Evolutionary conservation across 1,139 yeast genomes (phyloP).

Genomic region (Pichiaceae sp.): DNA sequence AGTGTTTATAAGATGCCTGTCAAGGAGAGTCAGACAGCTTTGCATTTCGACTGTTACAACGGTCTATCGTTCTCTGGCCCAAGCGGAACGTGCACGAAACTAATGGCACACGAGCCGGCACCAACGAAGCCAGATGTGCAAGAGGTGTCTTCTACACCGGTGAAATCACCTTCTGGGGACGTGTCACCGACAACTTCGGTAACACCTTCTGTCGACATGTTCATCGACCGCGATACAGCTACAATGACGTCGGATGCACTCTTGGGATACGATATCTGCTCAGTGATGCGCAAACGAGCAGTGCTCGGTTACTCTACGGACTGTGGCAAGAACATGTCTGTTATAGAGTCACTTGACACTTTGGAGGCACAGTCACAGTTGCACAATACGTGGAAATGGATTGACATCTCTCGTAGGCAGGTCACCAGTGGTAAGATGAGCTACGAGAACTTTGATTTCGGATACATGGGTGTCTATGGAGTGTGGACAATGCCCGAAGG

Average conservation of each 20-base stretch:
- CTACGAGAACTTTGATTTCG: slow-evolving; percentile 64
- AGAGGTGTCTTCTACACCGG: slow-evolving; percentile 1
- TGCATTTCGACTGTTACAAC: slow-evolving; percentile 63
- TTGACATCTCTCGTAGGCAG: slow-evolving; percentile 61
- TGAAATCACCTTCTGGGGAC: neutral
- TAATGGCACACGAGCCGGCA: slow-evolving; percentile 20
- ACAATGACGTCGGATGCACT: slow-evolving; percentile 17
- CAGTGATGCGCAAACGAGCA: slow-evolving; percentile 64
- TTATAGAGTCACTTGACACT: slow-evolving; percentile 46
- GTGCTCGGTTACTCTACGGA: slow-evolving; percentile 65
- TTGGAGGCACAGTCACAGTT: slow-evolving; percentile 53
- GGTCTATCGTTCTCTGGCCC: slow-evolving; percentile 64
- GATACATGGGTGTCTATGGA: slow-evolving; percentile 82
- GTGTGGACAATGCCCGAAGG: slow-evolving; percentile 81
- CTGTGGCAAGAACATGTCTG: slow-evolving; percentile 52
- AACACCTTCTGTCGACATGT: neutral
- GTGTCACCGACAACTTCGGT: neutral
- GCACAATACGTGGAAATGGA: slow-evolving; percentile 86
- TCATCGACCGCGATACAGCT: neutral
- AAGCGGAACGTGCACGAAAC: slow-evolving; percentile 42
- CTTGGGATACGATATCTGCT: slow-evolving; percentile 55
- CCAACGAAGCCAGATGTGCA: neutral
- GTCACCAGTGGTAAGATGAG: slow-evolving; percentile 64
- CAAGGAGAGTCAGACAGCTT: slow-evolving; percentile 55
- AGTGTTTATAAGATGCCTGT: slow-evolving; percentile 77